phyloP scores from a whole-genome alignment of 1,284 basidiomycete species.

The Psilocybe mexicana region DNA sequence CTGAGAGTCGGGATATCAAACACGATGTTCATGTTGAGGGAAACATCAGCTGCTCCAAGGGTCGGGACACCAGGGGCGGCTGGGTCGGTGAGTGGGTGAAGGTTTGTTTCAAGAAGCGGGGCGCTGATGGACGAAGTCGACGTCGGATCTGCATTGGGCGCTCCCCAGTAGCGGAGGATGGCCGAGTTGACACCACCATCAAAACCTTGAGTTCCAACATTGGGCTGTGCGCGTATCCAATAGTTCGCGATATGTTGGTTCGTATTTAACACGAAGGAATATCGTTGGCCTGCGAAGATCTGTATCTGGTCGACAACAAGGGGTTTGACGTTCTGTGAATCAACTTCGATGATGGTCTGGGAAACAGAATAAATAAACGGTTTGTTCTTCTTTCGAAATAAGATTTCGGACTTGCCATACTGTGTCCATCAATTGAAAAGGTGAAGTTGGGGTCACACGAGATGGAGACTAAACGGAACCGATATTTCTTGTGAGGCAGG shows the following conservation, averaged over 20 bases:
- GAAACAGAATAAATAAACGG: background rate
- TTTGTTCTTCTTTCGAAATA: slow-evolving; percentile 30
- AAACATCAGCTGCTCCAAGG: background rate
- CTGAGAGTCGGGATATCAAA: background rate
- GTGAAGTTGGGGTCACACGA: slow-evolving; percentile 39
- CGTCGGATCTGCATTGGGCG: slow-evolving; percentile 7
- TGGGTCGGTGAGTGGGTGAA: slow-evolving; percentile 34
- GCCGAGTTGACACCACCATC: slow-evolving; percentile 29
- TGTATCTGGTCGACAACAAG: slow-evolving; percentile 29
- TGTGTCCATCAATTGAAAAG: slow-evolving; percentile 48
- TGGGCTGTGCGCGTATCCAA: slow-evolving; percentile 36
- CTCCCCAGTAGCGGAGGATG: slow-evolving; percentile 29
- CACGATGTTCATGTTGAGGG: background rate
- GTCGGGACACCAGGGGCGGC: slow-evolving; percentile 34
- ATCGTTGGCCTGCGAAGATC: slow-evolving; percentile 34
- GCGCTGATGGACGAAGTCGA: background rate
- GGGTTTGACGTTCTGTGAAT: slow-evolving; percentile 24
- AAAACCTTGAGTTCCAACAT: slow-evolving; percentile 21
- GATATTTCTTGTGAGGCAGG: slow-evolving; percentile 33
- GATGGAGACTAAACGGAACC: slow-evolving; percentile 54
- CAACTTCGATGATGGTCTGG: slow-evolving; percentile 32
- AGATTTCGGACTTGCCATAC: slow-evolving; percentile 24
- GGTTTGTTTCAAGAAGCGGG: slow-evolving; percentile 31
- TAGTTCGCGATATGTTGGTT: slow-evolving; percentile 40
- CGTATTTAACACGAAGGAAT: slow-evolving; percentile 36